Evolutionary conservation across 768 basidiomycete species (phyloP).

Genomic region (Naganishia vaughanmartiniae): DNA sequence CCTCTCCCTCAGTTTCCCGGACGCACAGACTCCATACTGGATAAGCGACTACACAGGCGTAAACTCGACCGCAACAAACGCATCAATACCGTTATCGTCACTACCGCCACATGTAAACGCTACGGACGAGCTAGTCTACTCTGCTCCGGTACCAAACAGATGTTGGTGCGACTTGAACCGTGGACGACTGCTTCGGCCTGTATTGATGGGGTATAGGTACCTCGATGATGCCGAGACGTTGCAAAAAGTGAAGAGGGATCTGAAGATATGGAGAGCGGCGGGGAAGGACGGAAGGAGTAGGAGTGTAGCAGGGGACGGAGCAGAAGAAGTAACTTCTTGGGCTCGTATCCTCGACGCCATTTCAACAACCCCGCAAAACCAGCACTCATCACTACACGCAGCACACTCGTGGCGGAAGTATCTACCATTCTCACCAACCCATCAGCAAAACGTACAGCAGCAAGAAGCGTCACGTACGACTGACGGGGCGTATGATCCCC

Average conservation of each 20-base stretch:
- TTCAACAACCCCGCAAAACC: not conserved
- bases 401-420: not conserved
- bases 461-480: not conserved
- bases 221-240: not conserved
- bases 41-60: not conserved
- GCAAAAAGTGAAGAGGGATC: conserved; percentile 8
- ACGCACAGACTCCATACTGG: conserved; percentile 14
- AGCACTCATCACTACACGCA: not conserved
- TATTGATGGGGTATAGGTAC: conserved; percentile 27
- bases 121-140: conserved; percentile 8
- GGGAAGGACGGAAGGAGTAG: not conserved
- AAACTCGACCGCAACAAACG: not conserved
- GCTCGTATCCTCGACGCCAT: not conserved
- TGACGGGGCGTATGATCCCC: not conserved
- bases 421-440: not conserved
- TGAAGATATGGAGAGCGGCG: not conserved
- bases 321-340: not conserved
- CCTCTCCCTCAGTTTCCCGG: conserved; percentile 27
- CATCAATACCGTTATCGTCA: not conserved
- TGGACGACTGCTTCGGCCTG: conserved; percentile 28
- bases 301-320: not conserved
- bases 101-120: not conserved
- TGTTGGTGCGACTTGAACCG: conserved; percentile 30
- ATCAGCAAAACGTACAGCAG: not conserved
- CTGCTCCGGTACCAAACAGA: conserved; percentile 22